A percentile compares a stretch with the other conserved stretches of the same genome.
phyloP scores from a whole-genome alignment of 108 stramenopile genomes.

The Mediolabrus comicus region DNA sequence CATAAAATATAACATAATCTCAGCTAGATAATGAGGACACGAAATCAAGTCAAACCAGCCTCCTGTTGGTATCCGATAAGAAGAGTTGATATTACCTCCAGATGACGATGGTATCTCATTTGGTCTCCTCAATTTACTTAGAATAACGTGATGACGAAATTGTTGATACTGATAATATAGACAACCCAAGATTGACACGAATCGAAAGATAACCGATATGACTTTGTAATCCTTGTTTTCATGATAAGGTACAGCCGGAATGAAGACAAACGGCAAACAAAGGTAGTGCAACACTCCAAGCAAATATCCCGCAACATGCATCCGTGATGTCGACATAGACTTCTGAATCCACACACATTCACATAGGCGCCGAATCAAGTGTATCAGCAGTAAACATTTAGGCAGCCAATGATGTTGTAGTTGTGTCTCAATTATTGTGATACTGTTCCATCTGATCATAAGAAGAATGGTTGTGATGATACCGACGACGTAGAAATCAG shows the following conservation, averaged over 20 bases:
- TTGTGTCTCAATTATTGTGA: background rate
- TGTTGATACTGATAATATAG: conserved; percentile 67
- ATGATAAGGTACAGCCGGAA: background rate
- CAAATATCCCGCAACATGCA: conserved; percentile 76
- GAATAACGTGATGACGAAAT: conserved; percentile 58
- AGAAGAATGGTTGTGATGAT: conserved; percentile 15
- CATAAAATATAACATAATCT: conserved; percentile 64
- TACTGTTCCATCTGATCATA: background rate
- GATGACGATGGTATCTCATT: background rate
- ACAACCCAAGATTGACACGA: conserved; percentile 23
- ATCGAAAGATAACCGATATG: background rate
- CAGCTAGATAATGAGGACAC: conserved; percentile 79
- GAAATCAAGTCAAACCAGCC: conserved; percentile 62
- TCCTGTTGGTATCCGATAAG: conserved; percentile 42
- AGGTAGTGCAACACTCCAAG: conserved; percentile 66
- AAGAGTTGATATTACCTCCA: conserved; percentile 6
- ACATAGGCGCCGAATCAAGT: conserved; percentile 41
- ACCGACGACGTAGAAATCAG: conserved; percentile 56
- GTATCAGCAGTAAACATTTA: conserved; percentile 10
- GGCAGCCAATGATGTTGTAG: background rate
- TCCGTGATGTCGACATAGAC: conserved; percentile 40
- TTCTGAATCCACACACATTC: conserved; percentile 68
- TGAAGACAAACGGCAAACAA: conserved; percentile 65
- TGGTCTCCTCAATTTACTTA: conserved; percentile 42
- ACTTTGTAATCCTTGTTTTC: background rate